phyloP scores from a whole-genome alignment of 495 filamentous ascomycete species.

The Apiosordaria backusii region DNA sequence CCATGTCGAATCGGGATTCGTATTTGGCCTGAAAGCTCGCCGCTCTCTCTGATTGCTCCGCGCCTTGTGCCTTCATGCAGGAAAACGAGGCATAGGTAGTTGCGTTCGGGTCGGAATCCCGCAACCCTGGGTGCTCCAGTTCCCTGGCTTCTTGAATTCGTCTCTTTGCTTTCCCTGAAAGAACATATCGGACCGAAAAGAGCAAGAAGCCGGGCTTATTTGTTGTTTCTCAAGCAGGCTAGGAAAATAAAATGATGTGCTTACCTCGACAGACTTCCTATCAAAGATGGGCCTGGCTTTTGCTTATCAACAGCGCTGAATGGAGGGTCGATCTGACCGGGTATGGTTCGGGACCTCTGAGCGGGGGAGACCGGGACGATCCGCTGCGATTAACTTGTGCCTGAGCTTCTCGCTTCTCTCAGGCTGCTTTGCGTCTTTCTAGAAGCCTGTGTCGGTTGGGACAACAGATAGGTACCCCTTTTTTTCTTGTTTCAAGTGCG shows the following conservation, averaged over 20 bases:
- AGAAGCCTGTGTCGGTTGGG: constrained; percentile 6
- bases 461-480: background rate
- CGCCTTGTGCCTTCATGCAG: constrained; percentile 13
- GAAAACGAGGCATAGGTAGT: constrained; percentile 1
- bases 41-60: constrained; percentile 24
- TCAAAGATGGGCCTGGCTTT: background rate
- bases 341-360: background rate
- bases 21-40: constrained; percentile 20
- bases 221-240: background rate
- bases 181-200: background rate
- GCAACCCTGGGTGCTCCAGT: background rate
- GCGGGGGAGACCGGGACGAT: background rate
- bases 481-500: constrained; percentile 11
- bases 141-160: background rate
- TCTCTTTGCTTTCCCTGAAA: background rate
- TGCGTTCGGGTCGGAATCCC: constrained; percentile 1
- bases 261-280: background rate
- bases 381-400: constrained; percentile 3
- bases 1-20: constrained; percentile 26
- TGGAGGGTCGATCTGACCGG: background rate
- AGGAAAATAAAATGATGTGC: background rate
- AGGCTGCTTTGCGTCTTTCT: background rate
- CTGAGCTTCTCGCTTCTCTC: background rate
- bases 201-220: background rate
- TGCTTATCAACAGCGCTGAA: background rate